Conservation (phyloP, 441 rosid genomes). For the Pelargonium cotyledonis region DNA sequence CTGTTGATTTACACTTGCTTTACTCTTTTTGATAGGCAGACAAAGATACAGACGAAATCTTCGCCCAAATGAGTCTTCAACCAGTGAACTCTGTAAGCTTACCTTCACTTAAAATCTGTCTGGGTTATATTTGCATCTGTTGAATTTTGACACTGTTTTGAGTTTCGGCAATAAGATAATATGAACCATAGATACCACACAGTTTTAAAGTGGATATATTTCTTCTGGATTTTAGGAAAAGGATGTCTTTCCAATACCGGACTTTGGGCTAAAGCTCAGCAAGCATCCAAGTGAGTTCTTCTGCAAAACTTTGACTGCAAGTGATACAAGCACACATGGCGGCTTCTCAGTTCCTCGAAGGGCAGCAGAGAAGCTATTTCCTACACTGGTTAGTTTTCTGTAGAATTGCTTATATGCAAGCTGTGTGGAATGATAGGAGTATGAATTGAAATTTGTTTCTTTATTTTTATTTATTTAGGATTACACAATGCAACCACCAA, state of each 20-base stretch:
- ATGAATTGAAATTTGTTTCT: constrained; percentile 9
- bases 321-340: constrained; percentile 67
- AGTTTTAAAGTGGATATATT: neutral
- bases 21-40: constrained; percentile 51
- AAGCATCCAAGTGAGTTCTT: constrained; percentile 76
- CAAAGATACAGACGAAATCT: constrained; percentile 90
- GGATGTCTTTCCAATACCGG: constrained; percentile 79
- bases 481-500: constrained; percentile 87
- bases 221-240: constrained; percentile 72
- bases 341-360: constrained; percentile 96
- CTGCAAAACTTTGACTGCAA: constrained; percentile 83
- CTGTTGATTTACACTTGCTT: neutral
- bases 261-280: constrained; percentile 60
- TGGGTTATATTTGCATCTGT: neutral
- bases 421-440: neutral
- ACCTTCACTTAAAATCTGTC: neutral
- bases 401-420: neutral
- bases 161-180: constrained; percentile 10
- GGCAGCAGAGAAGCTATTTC: constrained; percentile 95
- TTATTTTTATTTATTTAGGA: constrained; percentile 37
- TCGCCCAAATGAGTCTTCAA: constrained; percentile 93
- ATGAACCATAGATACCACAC: constrained; percentile 15
- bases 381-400: constrained; percentile 54
- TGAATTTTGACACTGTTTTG: no score
- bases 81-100: constrained; percentile 39